These are phyloP conservation scores for Tetraselmis chui DNA, from an alignment of 139 green algal genomes.

Conservation along the genomic window DNA sequence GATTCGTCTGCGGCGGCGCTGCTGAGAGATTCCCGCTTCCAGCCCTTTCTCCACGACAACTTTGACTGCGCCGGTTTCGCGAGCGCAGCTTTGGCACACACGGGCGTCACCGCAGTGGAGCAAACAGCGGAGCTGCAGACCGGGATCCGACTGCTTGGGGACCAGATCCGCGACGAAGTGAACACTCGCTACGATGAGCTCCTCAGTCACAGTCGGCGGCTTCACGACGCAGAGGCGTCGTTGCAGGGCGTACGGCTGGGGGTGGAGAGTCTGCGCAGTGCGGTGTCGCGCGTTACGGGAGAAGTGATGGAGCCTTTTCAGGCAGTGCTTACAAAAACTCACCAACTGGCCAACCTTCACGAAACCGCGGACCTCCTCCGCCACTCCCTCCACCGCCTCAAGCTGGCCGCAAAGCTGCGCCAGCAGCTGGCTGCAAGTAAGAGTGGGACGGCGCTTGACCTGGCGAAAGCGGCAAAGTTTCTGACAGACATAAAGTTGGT, in stretches of 20 bases:
- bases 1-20: too few species aligned
- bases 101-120: conserved; percentile 48
- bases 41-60: conserved; percentile 26
- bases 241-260: conserved; percentile 20
- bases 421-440: not conserved
- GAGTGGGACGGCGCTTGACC: conserved; percentile 39
- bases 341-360: conserved; percentile 50
- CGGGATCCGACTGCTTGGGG: conserved; percentile 49
- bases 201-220: conserved; percentile 19
- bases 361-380: conserved; percentile 16
- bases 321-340: not conserved
- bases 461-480: conserved; percentile 77
- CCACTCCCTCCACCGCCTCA: conserved; percentile 33
- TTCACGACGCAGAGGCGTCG: conserved; percentile 47
- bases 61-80: conserved; percentile 71
- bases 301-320: not conserved
- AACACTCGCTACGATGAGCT: conserved; percentile 42
- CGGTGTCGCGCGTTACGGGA: not conserved
- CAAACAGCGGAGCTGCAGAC: conserved; percentile 54
- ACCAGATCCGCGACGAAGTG: conserved; percentile 43
- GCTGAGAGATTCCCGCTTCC: conserved; percentile 8
- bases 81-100: conserved; percentile 43
- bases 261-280: not conserved
- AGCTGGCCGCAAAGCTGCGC: conserved; percentile 40
- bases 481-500: conserved; percentile 56